These are phyloP conservation scores for Plenodomus biglobosus DNA, from an alignment of 2,329 filamentous ascomycete species.

Conservation along the genomic window DNA sequence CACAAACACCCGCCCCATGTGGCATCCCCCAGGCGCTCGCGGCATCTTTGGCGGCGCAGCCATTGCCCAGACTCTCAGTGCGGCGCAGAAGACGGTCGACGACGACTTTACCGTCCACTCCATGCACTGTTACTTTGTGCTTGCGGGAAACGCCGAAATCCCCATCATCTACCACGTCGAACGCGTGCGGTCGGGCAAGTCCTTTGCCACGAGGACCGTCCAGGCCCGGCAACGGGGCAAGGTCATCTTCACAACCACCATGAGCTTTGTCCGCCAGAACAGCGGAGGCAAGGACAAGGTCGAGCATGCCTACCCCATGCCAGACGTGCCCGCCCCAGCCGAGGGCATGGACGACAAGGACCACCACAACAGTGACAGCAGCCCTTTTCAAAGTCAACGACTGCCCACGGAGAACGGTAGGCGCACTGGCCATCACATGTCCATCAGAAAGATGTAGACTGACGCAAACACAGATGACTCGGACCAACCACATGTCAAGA, in stretches of 20 bases:
- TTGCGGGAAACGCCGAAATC: constrained; percentile 80
- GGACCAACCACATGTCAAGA: constrained; percentile 64
- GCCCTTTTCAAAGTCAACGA: constrained; percentile 61
- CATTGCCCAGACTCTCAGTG: constrained; percentile 86
- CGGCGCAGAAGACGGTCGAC: constrained; percentile 85
- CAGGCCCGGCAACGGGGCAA: constrained; percentile 86
- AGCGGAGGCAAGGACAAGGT: constrained; percentile 60
- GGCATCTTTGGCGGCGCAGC: constrained; percentile 93
- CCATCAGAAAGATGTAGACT: neutral
- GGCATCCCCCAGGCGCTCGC: constrained; percentile 88
- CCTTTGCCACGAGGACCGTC: constrained; percentile 91
- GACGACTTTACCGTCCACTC: constrained; percentile 81
- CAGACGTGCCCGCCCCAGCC: constrained; percentile 49
- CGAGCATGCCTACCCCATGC: constrained; percentile 64
- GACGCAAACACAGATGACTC: constrained; percentile 41
- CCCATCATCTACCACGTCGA: constrained; percentile 96
- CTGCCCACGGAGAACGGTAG: constrained; percentile 59
- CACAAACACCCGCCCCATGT: constrained; percentile 88
- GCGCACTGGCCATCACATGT: neutral
- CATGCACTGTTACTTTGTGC: constrained; percentile 99
- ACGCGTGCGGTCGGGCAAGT: constrained; percentile 84
- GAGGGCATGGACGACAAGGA: constrained; percentile 41
- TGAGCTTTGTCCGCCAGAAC: constrained; percentile 77
- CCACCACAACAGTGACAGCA: constrained; percentile 36
- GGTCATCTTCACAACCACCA: constrained; percentile 93